A percentile compares a stretch with the other conserved stretches of the same genome.
Conservation (phyloP, 1,284 basidiomycete species). For the Hymenochaete sp. region DNA sequence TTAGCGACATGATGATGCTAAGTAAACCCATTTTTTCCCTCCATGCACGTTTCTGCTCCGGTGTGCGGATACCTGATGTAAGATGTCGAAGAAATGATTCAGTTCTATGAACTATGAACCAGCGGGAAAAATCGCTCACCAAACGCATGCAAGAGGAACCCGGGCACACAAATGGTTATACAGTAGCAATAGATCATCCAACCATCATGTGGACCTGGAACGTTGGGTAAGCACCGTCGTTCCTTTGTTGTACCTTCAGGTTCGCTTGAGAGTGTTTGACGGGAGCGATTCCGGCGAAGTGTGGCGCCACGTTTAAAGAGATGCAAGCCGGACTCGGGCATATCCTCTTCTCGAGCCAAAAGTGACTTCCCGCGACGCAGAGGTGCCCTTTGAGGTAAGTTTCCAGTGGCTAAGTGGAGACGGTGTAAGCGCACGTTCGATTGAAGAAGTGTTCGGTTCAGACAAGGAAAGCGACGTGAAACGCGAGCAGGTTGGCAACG, state of each 20-base stretch:
- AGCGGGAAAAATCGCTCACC: slow-evolving; percentile 38
- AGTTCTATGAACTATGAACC: slow-evolving; percentile 13
- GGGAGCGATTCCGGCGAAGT: slow-evolving; percentile 59
- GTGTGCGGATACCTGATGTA: slow-evolving; percentile 70
- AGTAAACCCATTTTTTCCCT: slow-evolving; percentile 97
- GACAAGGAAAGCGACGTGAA: too few relatives aligned
- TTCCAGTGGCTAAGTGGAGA: slow-evolving; percentile 68
- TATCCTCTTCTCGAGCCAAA: slow-evolving; percentile 78
- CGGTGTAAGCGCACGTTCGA: too few relatives aligned
- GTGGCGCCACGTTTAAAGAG: slow-evolving; percentile 80
- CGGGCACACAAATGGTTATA: slow-evolving; percentile 78
- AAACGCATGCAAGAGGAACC: slow-evolving; percentile 57
- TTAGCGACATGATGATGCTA: slow-evolving; percentile 68
- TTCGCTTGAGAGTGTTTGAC: slow-evolving; percentile 31
- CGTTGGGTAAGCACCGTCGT: slow-evolving; percentile 56
- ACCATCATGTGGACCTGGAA: slow-evolving; percentile 81
- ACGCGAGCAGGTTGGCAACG: too few relatives aligned
- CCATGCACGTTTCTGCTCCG: slow-evolving; percentile 95
- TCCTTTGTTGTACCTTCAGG: slow-evolving; percentile 35
- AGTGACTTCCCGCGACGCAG: slow-evolving; percentile 82
- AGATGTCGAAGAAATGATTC: slow-evolving; percentile 14
- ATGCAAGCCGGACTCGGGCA: slow-evolving; percentile 79
- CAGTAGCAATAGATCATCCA: slow-evolving; percentile 97
- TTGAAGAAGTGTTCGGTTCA: too few relatives aligned
- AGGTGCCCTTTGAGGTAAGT: slow-evolving; percentile 56